Evolutionary conservation across 2,329 filamentous ascomycete genomes (phyloP).

Genomic region (Alternaria tenuissima): DNA sequence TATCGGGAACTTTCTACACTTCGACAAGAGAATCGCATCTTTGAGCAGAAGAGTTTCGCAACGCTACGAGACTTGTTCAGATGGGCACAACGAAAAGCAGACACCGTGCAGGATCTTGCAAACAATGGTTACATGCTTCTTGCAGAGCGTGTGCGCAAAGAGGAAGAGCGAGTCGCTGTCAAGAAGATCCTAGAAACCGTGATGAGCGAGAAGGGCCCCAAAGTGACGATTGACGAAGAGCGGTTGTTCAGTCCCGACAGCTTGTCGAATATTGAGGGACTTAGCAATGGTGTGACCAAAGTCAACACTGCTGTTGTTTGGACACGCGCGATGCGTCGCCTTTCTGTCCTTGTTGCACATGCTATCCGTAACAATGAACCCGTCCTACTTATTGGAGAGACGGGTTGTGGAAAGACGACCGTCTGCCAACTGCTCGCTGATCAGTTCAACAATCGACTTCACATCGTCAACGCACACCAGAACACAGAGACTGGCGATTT

Average conservation of each 20-base stretch:
- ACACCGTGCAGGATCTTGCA: slow-evolving; percentile 87
- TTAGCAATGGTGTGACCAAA: slow-evolving; percentile 36
- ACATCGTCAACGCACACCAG: slow-evolving; percentile 96
- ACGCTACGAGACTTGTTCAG: slow-evolving; percentile 94
- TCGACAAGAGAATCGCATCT: slow-evolving; percentile 87
- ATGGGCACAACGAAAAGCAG: slow-evolving; percentile 87
- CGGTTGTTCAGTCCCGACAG: slow-evolving; percentile 69
- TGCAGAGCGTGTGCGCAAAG: slow-evolving; percentile 91
- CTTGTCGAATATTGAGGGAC: slow-evolving; percentile 47
- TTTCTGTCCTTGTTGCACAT: slow-evolving; percentile 88
- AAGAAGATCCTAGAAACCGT: slow-evolving; percentile 88
- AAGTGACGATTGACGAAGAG: slow-evolving; percentile 78
- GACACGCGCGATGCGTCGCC: slow-evolving; percentile 91
- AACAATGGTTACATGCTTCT: slow-evolving; percentile 96
- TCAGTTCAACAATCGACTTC: slow-evolving; percentile 75
- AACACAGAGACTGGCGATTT: slow-evolving; percentile 98
- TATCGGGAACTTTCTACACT: slow-evolving; percentile 92
- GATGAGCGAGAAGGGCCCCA: slow-evolving; percentile 67
- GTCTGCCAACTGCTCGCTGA: slow-evolving; percentile 92
- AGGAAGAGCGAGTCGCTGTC: slow-evolving; percentile 83
- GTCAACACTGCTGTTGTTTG: slow-evolving; percentile 71
- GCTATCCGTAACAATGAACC: slow-evolving; percentile 92
- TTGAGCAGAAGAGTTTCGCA: slow-evolving; percentile 97
- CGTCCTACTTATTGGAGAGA: slow-evolving; percentile 93
- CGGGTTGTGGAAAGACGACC: slow-evolving; percentile 96